Percentiles rank a stretch among this genome's conserved stretches.
Evolutionary conservation across 805 yeast species (phyloP).

Genomic region (Ascoidea rubescens): DNA sequence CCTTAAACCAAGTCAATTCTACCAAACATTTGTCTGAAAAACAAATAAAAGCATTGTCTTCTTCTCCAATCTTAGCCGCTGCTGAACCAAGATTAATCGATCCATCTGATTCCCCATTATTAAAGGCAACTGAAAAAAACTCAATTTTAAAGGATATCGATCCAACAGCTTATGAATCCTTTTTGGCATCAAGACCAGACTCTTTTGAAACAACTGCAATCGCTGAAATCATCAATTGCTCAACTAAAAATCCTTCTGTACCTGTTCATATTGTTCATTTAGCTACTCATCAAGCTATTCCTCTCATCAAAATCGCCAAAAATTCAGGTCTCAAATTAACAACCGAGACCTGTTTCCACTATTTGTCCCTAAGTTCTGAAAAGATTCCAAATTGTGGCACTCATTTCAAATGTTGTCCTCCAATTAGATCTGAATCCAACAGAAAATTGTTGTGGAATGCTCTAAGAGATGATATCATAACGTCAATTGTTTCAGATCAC

Average conservation of each 20-base stretch:
- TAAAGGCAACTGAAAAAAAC: constrained; percentile 28
- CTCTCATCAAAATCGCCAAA: constrained; percentile 51
- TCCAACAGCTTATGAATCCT: constrained; percentile 55
- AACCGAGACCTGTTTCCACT: constrained; percentile 93
- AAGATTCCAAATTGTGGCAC: constrained; percentile 65
- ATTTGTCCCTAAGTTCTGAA: constrained; percentile 67
- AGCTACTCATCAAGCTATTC: constrained; percentile 75
- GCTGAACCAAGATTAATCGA: constrained; percentile 44
- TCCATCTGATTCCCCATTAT: constrained; percentile 27
- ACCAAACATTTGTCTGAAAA: constrained; percentile 23
- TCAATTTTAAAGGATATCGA: constrained; percentile 30
- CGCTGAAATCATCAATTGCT: constrained; percentile 40
- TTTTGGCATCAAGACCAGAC: constrained; percentile 80
- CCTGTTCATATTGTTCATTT: constrained; percentile 84
- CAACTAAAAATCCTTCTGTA: constrained; percentile 35
- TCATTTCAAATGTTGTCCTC: constrained; percentile 90
- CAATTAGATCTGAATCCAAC: constrained; percentile 68
- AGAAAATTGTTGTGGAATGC: constrained; percentile 70
- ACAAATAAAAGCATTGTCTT: constrained; percentile 40
- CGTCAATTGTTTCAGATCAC: constrained; percentile 88
- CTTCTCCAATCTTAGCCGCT: constrained; percentile 40
- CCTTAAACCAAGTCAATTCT: too few relatives aligned
- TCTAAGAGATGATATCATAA: constrained; percentile 45
- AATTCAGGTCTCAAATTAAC: constrained; percentile 44
- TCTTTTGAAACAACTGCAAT: constrained; percentile 78